Conservation (phyloP, 2,329 filamentous ascomycete genomes). For the Nemania sp. region DNA sequence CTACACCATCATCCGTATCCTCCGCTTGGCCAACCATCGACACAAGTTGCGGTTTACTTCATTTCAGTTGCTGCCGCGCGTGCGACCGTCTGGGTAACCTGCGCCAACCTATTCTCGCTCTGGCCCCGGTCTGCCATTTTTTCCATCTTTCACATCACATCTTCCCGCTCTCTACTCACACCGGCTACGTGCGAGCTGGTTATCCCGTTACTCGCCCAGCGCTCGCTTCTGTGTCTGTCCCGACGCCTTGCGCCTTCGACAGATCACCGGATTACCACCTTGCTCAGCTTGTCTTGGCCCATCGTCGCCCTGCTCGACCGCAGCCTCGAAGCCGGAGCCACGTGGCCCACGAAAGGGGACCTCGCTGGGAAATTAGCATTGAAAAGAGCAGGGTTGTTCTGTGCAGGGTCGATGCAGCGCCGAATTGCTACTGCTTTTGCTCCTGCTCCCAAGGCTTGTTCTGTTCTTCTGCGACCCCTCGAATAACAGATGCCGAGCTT, state of each 20-base stretch:
- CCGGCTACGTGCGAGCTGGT: neutral
- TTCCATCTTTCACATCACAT: neutral
- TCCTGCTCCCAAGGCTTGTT: conserved; percentile 1
- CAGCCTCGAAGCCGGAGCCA: neutral
- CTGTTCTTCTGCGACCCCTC: conserved; percentile 9
- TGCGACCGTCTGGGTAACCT: neutral
- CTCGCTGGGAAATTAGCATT: neutral
- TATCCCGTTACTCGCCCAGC: neutral
- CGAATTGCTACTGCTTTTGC: too few relatives aligned
- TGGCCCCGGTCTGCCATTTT: neutral
- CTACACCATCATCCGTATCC: conserved; percentile 14
- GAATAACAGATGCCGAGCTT: conserved; percentile 17
- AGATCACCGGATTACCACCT: neutral
- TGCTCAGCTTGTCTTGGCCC: neutral
- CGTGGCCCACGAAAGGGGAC: neutral
- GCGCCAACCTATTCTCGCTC: conserved; percentile 1
- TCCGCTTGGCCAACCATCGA: conserved; percentile 15
- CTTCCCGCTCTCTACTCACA: neutral
- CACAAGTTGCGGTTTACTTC: conserved; percentile 14
- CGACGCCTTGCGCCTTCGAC: neutral
- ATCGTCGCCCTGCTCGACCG: neutral
- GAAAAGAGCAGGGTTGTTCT: neutral
- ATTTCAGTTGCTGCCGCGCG: conserved; percentile 11
- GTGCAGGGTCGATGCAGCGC: conserved; percentile 1
- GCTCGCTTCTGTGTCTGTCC: neutral